phyloP scores from a whole-genome alignment of 345 rosid species.

The Jatropha curcas region DNA sequence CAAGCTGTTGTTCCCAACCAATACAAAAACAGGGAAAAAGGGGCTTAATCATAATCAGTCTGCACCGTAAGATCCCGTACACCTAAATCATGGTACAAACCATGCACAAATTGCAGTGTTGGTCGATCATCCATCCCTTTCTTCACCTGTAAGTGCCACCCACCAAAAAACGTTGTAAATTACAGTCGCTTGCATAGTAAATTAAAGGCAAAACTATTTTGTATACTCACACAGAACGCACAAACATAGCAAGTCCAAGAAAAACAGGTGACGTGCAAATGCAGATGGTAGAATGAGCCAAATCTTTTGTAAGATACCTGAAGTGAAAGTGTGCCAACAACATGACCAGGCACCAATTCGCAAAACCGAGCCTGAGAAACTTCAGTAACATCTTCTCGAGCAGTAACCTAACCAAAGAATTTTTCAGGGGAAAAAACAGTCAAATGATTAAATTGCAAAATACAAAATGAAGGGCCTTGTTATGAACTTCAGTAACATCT shows the following conservation, averaged over 20 bases:
- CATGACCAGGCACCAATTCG: constrained; percentile 95
- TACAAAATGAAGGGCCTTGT: not conserved
- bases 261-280: not conserved
- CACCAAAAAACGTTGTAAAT: constrained; percentile 1
- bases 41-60: constrained; percentile 44
- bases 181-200: not conserved
- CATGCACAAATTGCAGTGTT: constrained; percentile 55
- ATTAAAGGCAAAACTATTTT: not conserved
- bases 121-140: constrained; percentile 59
- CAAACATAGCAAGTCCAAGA: not conserved
- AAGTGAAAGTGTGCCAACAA: constrained; percentile 73
- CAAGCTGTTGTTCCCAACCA: constrained; percentile 6
- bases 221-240: no score
- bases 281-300: not conserved
- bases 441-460: not conserved
- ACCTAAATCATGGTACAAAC: constrained; percentile 80
- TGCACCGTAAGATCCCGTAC: constrained; percentile 83
- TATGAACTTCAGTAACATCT: constrained; percentile 70
- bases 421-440: not conserved
- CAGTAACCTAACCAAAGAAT: constrained; percentile 49
- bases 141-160: constrained; percentile 52
- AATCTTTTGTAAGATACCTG: constrained; percentile 44
- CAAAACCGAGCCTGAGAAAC: constrained; percentile 85
- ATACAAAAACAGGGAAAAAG: not conserved
- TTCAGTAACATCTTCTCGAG: constrained; percentile 73